Base-by-base conservation (phyloP, 2,329 filamentous ascomycete species). In the Venturia nashicola region DNA sequence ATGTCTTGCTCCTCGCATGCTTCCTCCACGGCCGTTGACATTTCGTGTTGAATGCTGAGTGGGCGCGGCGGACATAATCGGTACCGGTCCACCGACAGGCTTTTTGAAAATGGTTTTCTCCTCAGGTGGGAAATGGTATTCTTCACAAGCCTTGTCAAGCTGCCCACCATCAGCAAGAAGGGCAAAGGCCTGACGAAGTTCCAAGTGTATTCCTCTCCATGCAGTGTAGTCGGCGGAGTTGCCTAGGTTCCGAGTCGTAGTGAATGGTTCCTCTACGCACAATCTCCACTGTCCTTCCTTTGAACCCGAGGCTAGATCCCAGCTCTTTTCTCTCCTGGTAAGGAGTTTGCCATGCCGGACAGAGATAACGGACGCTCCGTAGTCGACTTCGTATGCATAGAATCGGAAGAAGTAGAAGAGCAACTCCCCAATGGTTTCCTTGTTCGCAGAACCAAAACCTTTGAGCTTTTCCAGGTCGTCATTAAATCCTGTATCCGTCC, bases 231-330 rank as follows among this genome's bases (percentile, higher is more conserved):
- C 94, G 9, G 91, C 94, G 1, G 94, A 97, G 70, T 99, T 99
- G 51, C 92, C 94, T 57, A 99, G 80, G 73, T 99, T 99, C 51
- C 94, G 85, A 43, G 83, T 82, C 4, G 83, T 88, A 70, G 96
- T 99, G 80, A 99, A 99, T 0, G 94, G 94, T 74, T 99, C 94
- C 73, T 99, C 94, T 12, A 99, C 90, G 72, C 93, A 97, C 40
- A 99, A 82, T 67, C 89, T 86, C 70, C 96, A 94, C 71, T 76
- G 73, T 18, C 76, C 77, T 65, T 80, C 78, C 69, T 80, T 80
- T 54, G 73, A 71, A 5, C 51, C 51, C 32, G 51, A 57, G 32
- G 75, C 81, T 61, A 89, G 81, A 71, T 92, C 85, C 94, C 94
- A 97, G 34, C 87, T 87, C 78, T 97, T 97, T 65, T 91, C 90